Base-by-base conservation (phyloP, 805 yeast species). In the Barnettozyma wickerhamii region DNA sequence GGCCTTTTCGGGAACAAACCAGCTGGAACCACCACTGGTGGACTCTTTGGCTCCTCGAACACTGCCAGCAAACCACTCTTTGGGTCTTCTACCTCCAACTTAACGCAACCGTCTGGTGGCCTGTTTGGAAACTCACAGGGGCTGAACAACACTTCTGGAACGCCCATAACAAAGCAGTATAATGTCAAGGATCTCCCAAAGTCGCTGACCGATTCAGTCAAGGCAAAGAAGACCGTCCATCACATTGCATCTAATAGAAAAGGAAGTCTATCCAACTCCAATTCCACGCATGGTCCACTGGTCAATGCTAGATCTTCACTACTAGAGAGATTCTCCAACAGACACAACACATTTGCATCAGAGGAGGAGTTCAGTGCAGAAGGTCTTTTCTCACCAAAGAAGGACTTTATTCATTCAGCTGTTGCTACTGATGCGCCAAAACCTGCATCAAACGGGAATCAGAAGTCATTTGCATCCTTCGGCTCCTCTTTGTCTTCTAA, bases 381-480 rank as follows among this genome's bases (percentile, higher is more conserved):
- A 29, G 71, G 69, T 13, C 50, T 65, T 6, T 66, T 65, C 43
- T 63, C 71, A 2, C 64, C 68, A 15, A 53, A 46, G 33, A 54
- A 52, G 18, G 55, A 55, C 21, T n/a, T 49, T 5, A 45, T 55
- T 10, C 51, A 50, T 17, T 35, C 55, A 2, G 41, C 47, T 1
- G 36, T 50, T 6, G 31, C 42, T 2, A 29, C 49, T 15, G 59
- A 51, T 7, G 50, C 36, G 10, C n/a, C 26, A 3, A 35, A 34
- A 1, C 19, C 6, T 17, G 10, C 26, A 23, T 13, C 41, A 5
- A n/a, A 30, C 4, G 17, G 35, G 13, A 27, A 43, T 21, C 29
- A 41, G 23, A 24, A 19, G 30, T n/a, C 32, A 12, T 21, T 40
- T 19, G 42, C 45, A 39, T 20, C 41, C 13, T 36, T 45, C 30